A percentile compares a stretch with the other conserved stretches of the same genome.
Conservation (phyloP, 495 filamentous ascomycete species). For the Penicillium psychrofluorescens region DNA sequence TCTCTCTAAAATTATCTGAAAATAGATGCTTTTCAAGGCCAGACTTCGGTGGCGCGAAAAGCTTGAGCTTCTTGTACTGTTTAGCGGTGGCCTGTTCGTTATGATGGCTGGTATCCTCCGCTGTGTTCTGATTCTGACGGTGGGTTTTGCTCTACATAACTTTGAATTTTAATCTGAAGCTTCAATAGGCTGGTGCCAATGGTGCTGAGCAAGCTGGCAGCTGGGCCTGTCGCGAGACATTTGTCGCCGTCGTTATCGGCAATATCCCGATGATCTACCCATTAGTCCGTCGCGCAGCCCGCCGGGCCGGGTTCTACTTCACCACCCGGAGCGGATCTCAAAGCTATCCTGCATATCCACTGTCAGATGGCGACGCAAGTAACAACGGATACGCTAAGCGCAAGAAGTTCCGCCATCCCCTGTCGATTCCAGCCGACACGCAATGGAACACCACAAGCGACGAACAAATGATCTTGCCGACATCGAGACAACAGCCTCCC, state of each 20-base stretch:
- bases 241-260: slow-evolving; percentile 52
- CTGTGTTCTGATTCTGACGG: slow-evolving; percentile 48
- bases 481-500: slow-evolving; percentile 18
- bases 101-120: slow-evolving; percentile 55
- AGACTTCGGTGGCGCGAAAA: slow-evolving; percentile 45
- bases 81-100: slow-evolving; percentile 52
- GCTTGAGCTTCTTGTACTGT: slow-evolving; percentile 46
- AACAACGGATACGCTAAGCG: slow-evolving; percentile 11
- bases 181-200: slow-evolving; percentile 34
- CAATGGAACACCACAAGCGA: slow-evolving; percentile 32
- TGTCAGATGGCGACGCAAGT: slow-evolving; percentile 18
- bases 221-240: slow-evolving; percentile 59
- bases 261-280: slow-evolving; percentile 58
- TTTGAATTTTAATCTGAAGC: neutral
- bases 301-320: slow-evolving; percentile 24
- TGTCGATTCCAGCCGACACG: slow-evolving; percentile 31
- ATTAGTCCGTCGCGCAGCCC: slow-evolving; percentile 31
- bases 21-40: slow-evolving; percentile 47
- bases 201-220: slow-evolving; percentile 47
- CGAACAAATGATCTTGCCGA: slow-evolving; percentile 32
- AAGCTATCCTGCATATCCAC: slow-evolving; percentile 19
- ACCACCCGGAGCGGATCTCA: slow-evolving; percentile 9
- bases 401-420: slow-evolving; percentile 32
- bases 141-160: slow-evolving; percentile 12
- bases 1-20: neutral